Evolutionary conservation across 805 yeast genomes (phyloP).

Genomic region (Yamadazyma nakazawae): DNA sequence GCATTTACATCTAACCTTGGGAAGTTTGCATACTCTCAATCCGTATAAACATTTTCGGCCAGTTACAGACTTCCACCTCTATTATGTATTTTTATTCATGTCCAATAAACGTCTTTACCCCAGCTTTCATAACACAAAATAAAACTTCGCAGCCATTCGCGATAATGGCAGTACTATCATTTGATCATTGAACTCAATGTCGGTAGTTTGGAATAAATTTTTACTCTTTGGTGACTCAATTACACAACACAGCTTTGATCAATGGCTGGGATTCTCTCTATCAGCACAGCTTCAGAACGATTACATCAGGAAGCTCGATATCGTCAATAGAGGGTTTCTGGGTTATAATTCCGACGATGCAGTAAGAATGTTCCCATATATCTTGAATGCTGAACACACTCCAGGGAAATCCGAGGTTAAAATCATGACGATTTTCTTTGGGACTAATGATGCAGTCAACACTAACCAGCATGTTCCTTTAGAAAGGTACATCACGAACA

Average conservation of each 20-base stretch:
- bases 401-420: constrained; percentile 24
- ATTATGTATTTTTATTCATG: too few species aligned
- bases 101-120: background rate
- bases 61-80: too few species aligned
- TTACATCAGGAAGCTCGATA: constrained; percentile 62
- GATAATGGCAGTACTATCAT: background rate
- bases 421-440: constrained; percentile 64
- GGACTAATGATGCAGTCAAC: constrained; percentile 64
- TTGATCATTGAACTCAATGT: constrained; percentile 1
- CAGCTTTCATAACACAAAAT: background rate
- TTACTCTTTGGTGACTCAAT: constrained; percentile 71
- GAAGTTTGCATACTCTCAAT: too few species aligned
- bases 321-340: constrained; percentile 68
- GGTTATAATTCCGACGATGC: constrained; percentile 76
- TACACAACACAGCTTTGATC: constrained; percentile 51
- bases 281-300: constrained; percentile 48
- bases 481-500: constrained; percentile 48
- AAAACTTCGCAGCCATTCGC: background rate
- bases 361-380: constrained; percentile 28
- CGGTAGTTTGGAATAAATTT: constrained; percentile 36
- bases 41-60: too few species aligned
- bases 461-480: constrained; percentile 47
- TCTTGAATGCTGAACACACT: constrained; percentile 43
- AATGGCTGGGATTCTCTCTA: constrained; percentile 38
- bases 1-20: too few species aligned